These are phyloP conservation scores for Didymella exigua DNA, from an alignment of 2,329 filamentous ascomycete species.

Conservation along the genomic window DNA sequence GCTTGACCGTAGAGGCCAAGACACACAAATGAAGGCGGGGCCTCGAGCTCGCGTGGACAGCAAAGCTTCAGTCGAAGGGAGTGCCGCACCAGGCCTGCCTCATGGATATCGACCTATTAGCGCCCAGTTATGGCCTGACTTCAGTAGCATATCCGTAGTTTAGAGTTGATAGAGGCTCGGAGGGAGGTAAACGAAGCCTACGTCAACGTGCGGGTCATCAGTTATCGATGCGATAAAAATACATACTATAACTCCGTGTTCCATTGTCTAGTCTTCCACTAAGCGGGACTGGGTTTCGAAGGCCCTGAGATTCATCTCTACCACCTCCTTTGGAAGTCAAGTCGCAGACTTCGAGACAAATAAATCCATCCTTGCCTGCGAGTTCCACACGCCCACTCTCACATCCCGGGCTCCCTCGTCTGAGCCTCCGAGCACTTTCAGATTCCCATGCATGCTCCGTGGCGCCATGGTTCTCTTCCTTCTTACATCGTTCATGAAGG, in stretches of 20 bases:
- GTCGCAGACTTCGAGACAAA: neutral
- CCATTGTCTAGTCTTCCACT: neutral
- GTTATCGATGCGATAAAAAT: neutral
- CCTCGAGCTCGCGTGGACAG: neutral
- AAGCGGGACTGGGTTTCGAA: conserved; percentile 2
- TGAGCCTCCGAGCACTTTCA: neutral
- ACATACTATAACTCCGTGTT: neutral
- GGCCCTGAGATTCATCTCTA: neutral
- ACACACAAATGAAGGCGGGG: neutral
- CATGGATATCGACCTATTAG: neutral
- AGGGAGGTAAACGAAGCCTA: neutral
- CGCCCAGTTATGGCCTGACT: too few species aligned
- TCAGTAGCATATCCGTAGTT: neutral
- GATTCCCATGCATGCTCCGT: neutral
- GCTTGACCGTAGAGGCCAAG: neutral
- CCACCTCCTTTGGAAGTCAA: neutral
- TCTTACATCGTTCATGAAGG: neutral
- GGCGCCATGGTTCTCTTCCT: neutral
- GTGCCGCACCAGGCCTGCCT: neutral
- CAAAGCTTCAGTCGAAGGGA: neutral
- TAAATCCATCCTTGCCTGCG: conserved; percentile 2
- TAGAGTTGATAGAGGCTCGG: neutral
- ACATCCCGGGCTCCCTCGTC: neutral
- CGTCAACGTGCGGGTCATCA: neutral
- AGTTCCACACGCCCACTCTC: neutral